Evolutionary conservation across 768 basidiomycete genomes (phyloP).

Genomic region (Kwoniella pini): DNA sequence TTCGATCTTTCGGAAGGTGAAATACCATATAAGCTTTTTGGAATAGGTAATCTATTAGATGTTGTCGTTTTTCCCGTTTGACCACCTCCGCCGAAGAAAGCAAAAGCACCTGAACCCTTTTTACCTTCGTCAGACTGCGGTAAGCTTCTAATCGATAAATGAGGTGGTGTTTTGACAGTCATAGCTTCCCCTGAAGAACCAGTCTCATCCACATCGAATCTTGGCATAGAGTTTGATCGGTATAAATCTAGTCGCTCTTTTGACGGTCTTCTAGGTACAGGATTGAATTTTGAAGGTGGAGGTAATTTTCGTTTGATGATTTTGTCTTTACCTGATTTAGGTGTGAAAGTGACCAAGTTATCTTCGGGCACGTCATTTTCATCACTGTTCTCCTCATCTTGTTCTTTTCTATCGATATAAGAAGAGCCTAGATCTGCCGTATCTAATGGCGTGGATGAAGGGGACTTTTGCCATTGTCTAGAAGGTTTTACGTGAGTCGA

Average conservation of each 20-base stretch:
- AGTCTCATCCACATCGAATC: slow-evolving; percentile 46
- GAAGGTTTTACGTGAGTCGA: slow-evolving; percentile 46
- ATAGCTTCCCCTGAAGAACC: slow-evolving; percentile 44
- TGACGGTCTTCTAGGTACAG: slow-evolving; percentile 36
- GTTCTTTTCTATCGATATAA: slow-evolving; percentile 30
- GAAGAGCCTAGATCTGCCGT: slow-evolving; percentile 38
- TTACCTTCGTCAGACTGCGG: slow-evolving; percentile 10
- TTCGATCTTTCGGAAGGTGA: not conserved
- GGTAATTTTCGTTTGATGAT: slow-evolving; percentile 33
- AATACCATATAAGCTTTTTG: slow-evolving; percentile 3
- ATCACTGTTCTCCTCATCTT: slow-evolving; percentile 56
- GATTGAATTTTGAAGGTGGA: slow-evolving; percentile 35
- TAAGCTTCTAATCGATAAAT: slow-evolving; percentile 11
- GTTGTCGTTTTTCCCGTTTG: not conserved
- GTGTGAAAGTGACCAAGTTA: slow-evolving; percentile 72
- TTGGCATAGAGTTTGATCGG: slow-evolving; percentile 40
- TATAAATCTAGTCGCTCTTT: slow-evolving; percentile 32
- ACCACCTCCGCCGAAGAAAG: slow-evolving; percentile 37
- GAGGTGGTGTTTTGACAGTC: slow-evolving; percentile 34
- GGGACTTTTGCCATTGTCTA: slow-evolving; percentile 36
- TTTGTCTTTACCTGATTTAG: slow-evolving; percentile 58
- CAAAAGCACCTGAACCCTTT: slow-evolving; percentile 45
- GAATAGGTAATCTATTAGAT: not conserved
- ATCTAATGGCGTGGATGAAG: slow-evolving; percentile 35
- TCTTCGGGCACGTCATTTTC: slow-evolving; percentile 56